Evolutionary conservation across 2,329 filamentous ascomycete species (phyloP).

Genomic region (Alternaria ventricosa): DNA sequence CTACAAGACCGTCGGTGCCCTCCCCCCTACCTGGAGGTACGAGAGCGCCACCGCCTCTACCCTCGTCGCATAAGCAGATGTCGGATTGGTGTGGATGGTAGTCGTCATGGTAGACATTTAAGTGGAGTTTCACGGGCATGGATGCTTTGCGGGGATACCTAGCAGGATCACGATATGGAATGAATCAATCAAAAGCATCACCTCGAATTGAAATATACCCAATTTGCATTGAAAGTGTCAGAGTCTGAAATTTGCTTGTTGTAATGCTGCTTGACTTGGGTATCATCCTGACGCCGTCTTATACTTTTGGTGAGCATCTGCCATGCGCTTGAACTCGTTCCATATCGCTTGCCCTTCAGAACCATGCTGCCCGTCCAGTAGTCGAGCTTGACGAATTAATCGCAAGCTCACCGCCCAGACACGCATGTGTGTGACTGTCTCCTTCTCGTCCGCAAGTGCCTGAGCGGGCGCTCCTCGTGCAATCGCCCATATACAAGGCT

Average conservation of each 20-base stretch:
- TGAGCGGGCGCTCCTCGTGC: neutral
- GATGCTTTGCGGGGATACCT: slow-evolving; percentile 46
- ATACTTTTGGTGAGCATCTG: slow-evolving; percentile 18
- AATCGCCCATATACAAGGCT: neutral
- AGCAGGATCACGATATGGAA: slow-evolving; percentile 45
- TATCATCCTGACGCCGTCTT: slow-evolving; percentile 23
- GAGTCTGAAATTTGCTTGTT: slow-evolving; percentile 1
- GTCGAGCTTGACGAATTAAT: neutral
- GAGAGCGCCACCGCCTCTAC: slow-evolving; percentile 86
- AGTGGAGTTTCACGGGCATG: slow-evolving; percentile 47
- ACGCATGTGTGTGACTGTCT: neutral
- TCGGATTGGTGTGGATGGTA: slow-evolving; percentile 29
- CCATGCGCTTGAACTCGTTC: neutral
- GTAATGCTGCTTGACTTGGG: slow-evolving; percentile 20
- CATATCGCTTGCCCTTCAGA: neutral
- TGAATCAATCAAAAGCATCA: slow-evolving; percentile 46
- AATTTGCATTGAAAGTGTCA: slow-evolving; percentile 18
- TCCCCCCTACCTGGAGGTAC: slow-evolving; percentile 97
- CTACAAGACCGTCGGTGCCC: slow-evolving; percentile 93
- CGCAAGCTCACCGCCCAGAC: neutral
- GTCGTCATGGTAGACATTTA: slow-evolving; percentile 36
- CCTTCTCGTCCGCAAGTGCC: neutral
- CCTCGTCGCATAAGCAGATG: slow-evolving; percentile 51
- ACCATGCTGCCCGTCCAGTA: neutral
- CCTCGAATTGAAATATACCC: slow-evolving; percentile 34